phyloP scores from a whole-genome alignment of 192 early-diverging fungal species.

The Anaeromyces robustus region DNA sequence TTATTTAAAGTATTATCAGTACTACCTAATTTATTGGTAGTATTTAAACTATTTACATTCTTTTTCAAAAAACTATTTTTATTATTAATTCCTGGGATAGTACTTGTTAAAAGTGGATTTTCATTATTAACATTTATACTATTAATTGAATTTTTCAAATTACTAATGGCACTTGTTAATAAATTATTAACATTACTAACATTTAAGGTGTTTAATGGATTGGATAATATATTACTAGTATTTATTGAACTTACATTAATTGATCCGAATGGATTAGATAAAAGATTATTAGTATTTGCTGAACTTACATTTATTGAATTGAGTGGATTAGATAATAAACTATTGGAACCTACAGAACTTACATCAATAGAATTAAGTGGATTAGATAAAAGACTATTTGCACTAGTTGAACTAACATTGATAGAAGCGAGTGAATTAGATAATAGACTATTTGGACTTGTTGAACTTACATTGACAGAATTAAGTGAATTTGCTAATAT shows the following conservation, averaged over 20 bases:
- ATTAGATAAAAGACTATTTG: neutral
- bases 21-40: neutral
- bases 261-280: neutral
- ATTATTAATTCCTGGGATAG: neutral
- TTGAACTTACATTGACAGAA: too few species aligned
- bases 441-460: too few species aligned
- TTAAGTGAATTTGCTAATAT: too few species aligned
- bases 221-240: too few species aligned
- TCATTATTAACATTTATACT: neutral
- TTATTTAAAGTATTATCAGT: neutral
- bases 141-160: neutral
- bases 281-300: neutral
- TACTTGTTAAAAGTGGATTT: too few species aligned
- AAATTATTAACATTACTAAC: too few species aligned
- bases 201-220: too few species aligned
- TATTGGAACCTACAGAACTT: neutral
- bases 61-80: neutral
- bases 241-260: too few species aligned
- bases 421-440: too few species aligned
- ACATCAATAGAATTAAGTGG: neutral
- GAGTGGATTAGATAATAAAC: neutral
- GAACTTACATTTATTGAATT: neutral
- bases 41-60: neutral
- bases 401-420: too few species aligned
- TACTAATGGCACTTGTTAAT: too few species aligned